These are phyloP conservation scores for Diutina siamensis DNA, from an alignment of 1,139 yeast genomes.

Conservation along the genomic window DNA sequence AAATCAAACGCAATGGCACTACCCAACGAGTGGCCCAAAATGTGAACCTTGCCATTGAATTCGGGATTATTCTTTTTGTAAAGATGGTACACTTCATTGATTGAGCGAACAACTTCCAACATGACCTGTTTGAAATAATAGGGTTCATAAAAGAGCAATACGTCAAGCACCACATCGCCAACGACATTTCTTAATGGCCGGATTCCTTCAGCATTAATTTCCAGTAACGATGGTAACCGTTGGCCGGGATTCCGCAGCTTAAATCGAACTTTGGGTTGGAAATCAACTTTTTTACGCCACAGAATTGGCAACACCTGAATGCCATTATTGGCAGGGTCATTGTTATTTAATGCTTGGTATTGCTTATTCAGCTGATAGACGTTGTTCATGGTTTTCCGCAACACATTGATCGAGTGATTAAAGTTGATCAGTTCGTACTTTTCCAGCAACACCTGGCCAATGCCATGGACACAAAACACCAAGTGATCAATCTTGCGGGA, in stretches of 20 bases:
- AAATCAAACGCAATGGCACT: conserved; percentile 78
- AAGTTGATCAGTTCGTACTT: conserved; percentile 75
- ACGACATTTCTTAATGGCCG: conserved; percentile 64
- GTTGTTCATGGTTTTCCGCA: conserved; percentile 52
- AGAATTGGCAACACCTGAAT: conserved; percentile 71
- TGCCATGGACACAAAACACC: conserved; percentile 82
- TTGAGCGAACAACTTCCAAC: conserved; percentile 52
- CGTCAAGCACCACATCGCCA: conserved; percentile 81
- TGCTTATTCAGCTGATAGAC: conserved; percentile 38
- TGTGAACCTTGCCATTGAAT: conserved; percentile 68
- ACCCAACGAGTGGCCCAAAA: conserved; percentile 88
- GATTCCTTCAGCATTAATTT: conserved; percentile 74
- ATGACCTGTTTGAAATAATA: conserved; percentile 52
- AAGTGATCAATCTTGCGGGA: conserved; percentile 64
- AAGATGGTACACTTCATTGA: conserved; percentile 54
- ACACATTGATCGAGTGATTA: conserved; percentile 68
- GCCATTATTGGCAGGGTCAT: conserved; percentile 31
- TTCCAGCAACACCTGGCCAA: conserved; percentile 80
- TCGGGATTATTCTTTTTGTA: conserved; percentile 58
- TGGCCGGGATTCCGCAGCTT: conserved; percentile 16
- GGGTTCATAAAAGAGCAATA: conserved; percentile 77
- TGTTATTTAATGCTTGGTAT: conserved; percentile 24
- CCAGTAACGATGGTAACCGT: conserved; percentile 52
- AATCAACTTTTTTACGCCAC: conserved; percentile 65
- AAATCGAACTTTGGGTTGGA: conserved; percentile 35